phyloP scores from a whole-genome alignment of 371 early-diverging fungal species.

The Umbelopsis sp. region DNA sequence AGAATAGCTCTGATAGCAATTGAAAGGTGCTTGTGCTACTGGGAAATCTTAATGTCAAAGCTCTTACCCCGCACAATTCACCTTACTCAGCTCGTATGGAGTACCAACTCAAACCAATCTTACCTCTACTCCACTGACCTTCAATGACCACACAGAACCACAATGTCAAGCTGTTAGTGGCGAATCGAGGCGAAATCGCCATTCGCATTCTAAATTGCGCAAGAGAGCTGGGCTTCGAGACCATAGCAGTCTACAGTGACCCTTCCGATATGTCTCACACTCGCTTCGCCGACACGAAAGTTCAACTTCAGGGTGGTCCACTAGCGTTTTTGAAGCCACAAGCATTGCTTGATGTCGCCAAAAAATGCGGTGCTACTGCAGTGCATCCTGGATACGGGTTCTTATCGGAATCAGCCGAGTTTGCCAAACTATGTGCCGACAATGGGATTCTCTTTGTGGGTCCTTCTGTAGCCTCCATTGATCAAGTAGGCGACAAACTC shows the following conservation, averaged over 20 bases:
- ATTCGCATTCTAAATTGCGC: slow-evolving; percentile 44
- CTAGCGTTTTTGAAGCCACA: slow-evolving; percentile 35
- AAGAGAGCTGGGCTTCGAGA: slow-evolving; percentile 36
- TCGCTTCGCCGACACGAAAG: slow-evolving; percentile 25
- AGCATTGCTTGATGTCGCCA: slow-evolving; percentile 35
- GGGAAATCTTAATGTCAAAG: not conserved
- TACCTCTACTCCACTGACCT: not conserved
- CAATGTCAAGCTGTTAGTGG: slow-evolving; percentile 34
- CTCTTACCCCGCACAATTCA: slow-evolving; percentile 13
- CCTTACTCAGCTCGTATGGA: slow-evolving; percentile 13
- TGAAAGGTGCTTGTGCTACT: not conserved
- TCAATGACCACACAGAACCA: not conserved
- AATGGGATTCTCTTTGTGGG: slow-evolving; percentile 75
- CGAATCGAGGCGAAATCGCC: slow-evolving; percentile 53
- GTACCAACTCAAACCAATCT: not conserved
- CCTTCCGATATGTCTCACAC: slow-evolving; percentile 42
- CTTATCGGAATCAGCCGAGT: slow-evolving; percentile 75
- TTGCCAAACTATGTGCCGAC: slow-evolving; percentile 66
- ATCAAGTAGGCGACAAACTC: slow-evolving; percentile 92
- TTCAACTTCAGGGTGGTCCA: slow-evolving; percentile 27
- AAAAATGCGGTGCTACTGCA: slow-evolving; percentile 47
- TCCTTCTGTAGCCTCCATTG: slow-evolving; percentile 77
- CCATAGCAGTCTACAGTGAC: slow-evolving; percentile 43
- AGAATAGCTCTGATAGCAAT: not conserved
- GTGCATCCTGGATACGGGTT: slow-evolving; percentile 93